Base-by-base conservation (phyloP, 495 filamentous ascomycete genomes). In the Neurospora terricola region DNA sequence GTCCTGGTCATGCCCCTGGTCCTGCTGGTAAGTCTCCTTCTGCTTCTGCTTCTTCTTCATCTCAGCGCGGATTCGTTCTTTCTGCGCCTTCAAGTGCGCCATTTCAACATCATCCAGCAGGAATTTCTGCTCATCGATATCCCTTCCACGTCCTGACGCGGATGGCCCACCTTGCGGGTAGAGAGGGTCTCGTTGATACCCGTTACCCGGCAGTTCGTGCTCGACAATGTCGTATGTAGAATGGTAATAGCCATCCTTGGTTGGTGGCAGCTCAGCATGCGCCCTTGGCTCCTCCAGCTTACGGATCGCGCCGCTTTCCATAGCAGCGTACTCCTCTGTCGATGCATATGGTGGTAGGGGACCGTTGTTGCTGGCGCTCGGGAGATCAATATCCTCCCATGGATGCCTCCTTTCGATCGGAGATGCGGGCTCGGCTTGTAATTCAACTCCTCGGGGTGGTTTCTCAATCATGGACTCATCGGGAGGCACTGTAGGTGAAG, bases 221-320 rank as follows among this genome's bases (percentile, higher is more conserved):
- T 81, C 77, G 12, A 78, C 73, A 8, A 76, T 34, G 23, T 77
- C 74, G 3, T 40, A 70, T 1, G 38, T 54, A 36, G 78, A 73
- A 38, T 77, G 77, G 38, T 81, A 81, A 21, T 74, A 81, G 1
- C 80, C 80, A 54, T 81, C 80, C 71, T 81, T 81, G 16, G 80
- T 81, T 2, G 80, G 80, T n/a, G 80, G 80, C 27, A 81, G 72
- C 48, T 81, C 80, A 7, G 78, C 78, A 69, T 79, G 23, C 16
- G 78, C 80, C 62, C 75, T 71, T 1, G 80, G 80, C 37, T 76
- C 77, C 4, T 73, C 73, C n/a, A 80, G 70, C 66, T 76, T 80
- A 10, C 79, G 73, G 21, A 81, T 76, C 2, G 80, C 80, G 38
- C 80, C 80, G 71, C 77, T 79, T 43, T 78, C 76, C 80, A 80